These are phyloP conservation scores for Phylloporus arenicola DNA, from an alignment of 768 basidiomycete genomes.

Conservation along the genomic window DNA sequence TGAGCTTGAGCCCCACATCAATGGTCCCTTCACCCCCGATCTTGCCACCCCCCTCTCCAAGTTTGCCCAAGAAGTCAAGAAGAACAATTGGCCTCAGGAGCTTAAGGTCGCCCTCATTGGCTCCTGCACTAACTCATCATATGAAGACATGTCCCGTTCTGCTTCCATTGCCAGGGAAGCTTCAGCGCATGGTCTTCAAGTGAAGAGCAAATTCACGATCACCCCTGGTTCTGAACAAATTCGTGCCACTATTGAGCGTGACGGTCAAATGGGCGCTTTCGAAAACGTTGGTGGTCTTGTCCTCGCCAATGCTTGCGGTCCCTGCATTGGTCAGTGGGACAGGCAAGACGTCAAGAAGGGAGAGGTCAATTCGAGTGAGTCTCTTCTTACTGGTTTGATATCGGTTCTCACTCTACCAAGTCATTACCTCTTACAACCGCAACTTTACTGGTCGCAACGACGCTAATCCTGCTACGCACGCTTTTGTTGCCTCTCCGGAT, in stretches of 20 bases:
- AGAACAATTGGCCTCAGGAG: constrained; percentile 95
- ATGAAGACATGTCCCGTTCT: constrained; percentile 99
- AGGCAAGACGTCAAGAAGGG: constrained; percentile 95
- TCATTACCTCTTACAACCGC: constrained; percentile 99
- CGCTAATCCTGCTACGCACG: constrained; percentile 98
- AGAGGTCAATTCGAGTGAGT: constrained; percentile 89
- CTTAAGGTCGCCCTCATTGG: constrained; percentile 97
- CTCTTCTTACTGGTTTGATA: not conserved
- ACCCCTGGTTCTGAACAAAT: constrained; percentile 99
- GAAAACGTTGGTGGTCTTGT: constrained; percentile 88
- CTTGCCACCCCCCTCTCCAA: constrained; percentile 97
- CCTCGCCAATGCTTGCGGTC: constrained; percentile 97
- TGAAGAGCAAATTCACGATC: constrained; percentile 95
- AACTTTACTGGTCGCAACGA: constrained; percentile 99
- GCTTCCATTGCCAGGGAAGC: constrained; percentile 93
- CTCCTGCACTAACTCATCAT: constrained; percentile 99
- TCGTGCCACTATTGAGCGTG: constrained; percentile 94
- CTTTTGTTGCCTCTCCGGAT: constrained; percentile 90
- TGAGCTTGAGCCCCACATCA: constrained; percentile 98
- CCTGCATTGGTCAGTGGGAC: constrained; percentile 99
- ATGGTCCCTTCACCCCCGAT: constrained; percentile 99
- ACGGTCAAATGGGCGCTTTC: constrained; percentile 86
- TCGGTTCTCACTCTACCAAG: constrained; percentile 34
- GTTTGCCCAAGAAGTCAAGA: constrained; percentile 86
- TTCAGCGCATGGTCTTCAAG: constrained; percentile 73